Conservation (phyloP, 257 asterid genomes). For the Capsicum baccatum region DNA sequence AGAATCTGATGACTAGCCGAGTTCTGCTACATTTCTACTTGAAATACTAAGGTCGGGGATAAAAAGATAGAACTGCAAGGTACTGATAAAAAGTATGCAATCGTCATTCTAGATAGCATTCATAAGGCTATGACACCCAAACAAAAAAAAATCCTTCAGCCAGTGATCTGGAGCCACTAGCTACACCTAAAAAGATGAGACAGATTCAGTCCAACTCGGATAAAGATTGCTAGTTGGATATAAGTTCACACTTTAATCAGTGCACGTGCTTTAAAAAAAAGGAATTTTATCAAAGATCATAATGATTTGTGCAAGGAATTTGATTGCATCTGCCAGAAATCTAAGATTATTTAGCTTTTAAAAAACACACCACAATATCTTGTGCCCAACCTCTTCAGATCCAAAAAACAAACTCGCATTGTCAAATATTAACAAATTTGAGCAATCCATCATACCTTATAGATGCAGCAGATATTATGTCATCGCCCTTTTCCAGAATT, state of each 20-base stretch:
- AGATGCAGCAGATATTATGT: slow-evolving; percentile 38
- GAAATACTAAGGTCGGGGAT: slow-evolving; percentile 10
- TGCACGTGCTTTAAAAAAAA: slow-evolving; percentile 21
- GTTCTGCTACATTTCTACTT: neutral
- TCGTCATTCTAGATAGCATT: slow-evolving; percentile 13
- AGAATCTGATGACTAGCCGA: neutral
- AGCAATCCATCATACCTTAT: slow-evolving; percentile 31
- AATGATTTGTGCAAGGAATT: slow-evolving; percentile 15
- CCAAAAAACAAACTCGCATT: neutral
- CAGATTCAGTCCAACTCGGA: neutral
- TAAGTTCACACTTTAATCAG: neutral
- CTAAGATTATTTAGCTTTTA: slow-evolving; percentile 2
- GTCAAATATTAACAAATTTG: slow-evolving; percentile 21
- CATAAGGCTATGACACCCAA: neutral
- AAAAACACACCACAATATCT: neutral
- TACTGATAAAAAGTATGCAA: neutral
- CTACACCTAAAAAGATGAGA: neutral
- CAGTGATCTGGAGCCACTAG: neutral
- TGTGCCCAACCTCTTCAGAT: slow-evolving; percentile 7
- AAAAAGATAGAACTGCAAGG: neutral
- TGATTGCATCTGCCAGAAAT: slow-evolving; percentile 10
- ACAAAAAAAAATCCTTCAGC: neutral
- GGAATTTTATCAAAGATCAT: slow-evolving; percentile 3
- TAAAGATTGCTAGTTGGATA: neutral
- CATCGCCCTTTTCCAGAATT: slow-evolving; percentile 37